Evolutionary conservation across 164 flowering plant species (phyloP), one percentile per base, ranked within the genome.

Genomic region (Akebia trifoliata): DNA sequence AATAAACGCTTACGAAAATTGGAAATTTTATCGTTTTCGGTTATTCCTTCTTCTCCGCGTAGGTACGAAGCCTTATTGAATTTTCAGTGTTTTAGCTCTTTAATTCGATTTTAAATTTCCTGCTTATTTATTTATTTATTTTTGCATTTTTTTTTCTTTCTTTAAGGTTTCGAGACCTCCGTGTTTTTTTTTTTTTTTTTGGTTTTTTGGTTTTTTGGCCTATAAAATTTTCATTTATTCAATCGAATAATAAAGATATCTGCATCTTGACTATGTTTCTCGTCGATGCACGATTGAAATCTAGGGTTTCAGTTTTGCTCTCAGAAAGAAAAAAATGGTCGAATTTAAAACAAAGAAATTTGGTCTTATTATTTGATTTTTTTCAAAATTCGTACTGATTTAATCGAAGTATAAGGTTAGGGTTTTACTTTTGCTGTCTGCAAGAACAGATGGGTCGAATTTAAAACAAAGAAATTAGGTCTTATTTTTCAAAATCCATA

Each of bases 291-390:
- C 10, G 34, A 52, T 17, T 18, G 22, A 8, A 34, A 34, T 32
- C 18, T 52, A 52, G 56, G 56, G 56, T 52, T 52, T 52, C 18
- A 11, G 4, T 48, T 12, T 26, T 26, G 10, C 5, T 25, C 7
- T 18, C 5, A 32, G 22, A 8, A 10, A 25, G 39, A 17, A 40
- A 4, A n/a, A 8, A 14, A 0, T n/a, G 17, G 20, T n/a, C 5
- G 44, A 40, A n/a, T 15, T 40, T 40, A 14, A 2, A 40, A 40
- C 21, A 12, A 36, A 51, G 24, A 32, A 51, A 34, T 32, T 31
- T 9, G 20, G 25, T 3, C 18, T 28, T n/a, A n/a, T 32, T 51
- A 3, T 44, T 8, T 22, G 17, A 20, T 4, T 39, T 39, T 2
- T 22, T 46, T 5, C 4, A 0, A 12, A 28, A 9, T 51, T 34